phyloP scores from a whole-genome alignment of 1,284 basidiomycete species.

The Cutaneotrichosporon arboriforme region DNA sequence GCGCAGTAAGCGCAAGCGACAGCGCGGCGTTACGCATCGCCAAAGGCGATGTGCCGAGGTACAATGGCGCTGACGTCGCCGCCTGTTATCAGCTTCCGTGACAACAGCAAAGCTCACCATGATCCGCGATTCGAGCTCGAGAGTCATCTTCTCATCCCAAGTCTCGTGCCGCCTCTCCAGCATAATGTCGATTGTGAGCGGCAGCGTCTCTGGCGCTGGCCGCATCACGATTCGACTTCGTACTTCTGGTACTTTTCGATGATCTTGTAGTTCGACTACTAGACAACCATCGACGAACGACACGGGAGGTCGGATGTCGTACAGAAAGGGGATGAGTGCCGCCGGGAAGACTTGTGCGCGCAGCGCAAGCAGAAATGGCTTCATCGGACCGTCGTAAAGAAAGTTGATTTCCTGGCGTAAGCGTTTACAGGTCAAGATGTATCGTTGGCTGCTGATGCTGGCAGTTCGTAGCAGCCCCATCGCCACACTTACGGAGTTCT shows the following conservation, averaged over 20 bases:
- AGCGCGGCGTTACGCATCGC: constrained; percentile 46
- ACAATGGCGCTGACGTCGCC: constrained; percentile 47
- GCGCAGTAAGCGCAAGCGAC: constrained; percentile 40
- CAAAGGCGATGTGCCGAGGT: constrained; percentile 46
- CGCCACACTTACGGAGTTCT: constrained; percentile 37
- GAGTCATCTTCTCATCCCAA: constrained; percentile 43
- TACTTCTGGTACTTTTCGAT: constrained; percentile 32
- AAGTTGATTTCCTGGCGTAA: constrained; percentile 36
- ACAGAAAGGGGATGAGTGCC: constrained; percentile 44
- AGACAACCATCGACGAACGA: constrained; percentile 48
- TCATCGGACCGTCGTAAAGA: constrained; percentile 48
- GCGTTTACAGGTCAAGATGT: not conserved
- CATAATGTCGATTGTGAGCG: constrained; percentile 45
- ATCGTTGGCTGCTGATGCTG: not conserved
- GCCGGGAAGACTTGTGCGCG: constrained; percentile 47
- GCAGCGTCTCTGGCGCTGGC: constrained; percentile 44
- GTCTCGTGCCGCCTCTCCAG: constrained; percentile 37
- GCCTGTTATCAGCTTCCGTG: constrained; percentile 26
- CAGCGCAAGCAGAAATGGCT: constrained; percentile 47
- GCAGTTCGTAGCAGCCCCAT: not conserved
- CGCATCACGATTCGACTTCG: constrained; percentile 46
- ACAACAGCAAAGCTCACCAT: constrained; percentile 30
- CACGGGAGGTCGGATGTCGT: constrained; percentile 42
- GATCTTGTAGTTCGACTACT: constrained; percentile 48
- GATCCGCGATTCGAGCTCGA: constrained; percentile 47